Conservation (phyloP, 805 yeast genomes). For the Suhomyces tanzawaensis region DNA sequence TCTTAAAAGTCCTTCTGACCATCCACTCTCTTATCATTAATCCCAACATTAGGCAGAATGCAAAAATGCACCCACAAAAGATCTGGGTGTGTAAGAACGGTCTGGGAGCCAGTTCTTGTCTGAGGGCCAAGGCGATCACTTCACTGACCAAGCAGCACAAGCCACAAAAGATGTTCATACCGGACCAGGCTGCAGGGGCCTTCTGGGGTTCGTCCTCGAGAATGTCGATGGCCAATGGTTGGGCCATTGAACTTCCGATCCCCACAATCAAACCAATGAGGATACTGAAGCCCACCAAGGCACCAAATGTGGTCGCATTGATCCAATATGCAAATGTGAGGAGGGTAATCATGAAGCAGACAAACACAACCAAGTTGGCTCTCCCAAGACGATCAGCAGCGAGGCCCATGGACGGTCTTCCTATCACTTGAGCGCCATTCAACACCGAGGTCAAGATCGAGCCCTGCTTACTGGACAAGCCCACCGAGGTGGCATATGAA, state of each 20-base stretch:
- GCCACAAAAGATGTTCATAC: constrained; percentile 31
- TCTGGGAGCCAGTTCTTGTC: constrained; percentile 4
- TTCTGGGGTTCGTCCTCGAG: constrained; percentile 13
- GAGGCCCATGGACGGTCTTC: constrained; percentile 49
- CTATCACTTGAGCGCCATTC: constrained; percentile 46
- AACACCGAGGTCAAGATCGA: constrained; percentile 33
- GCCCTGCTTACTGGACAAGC: constrained; percentile 36
- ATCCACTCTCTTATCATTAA: constrained; percentile 52
- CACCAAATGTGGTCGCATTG: constrained; percentile 30
- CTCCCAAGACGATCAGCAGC: constrained; percentile 49
- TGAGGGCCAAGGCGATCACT: constrained; percentile 51
- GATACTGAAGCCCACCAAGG: constrained; percentile 29
- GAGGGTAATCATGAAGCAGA: constrained; percentile 23
- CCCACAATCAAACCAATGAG: constrained; percentile 33
- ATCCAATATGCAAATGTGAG: constrained; percentile 39
- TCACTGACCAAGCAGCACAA: constrained; percentile 46
- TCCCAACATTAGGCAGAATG: constrained; percentile 42
- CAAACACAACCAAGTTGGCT: constrained; percentile 28
- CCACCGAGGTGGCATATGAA: constrained; percentile 43
- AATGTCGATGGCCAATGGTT: constrained; percentile 11
- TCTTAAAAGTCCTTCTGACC: constrained; percentile 30
- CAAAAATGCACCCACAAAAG: constrained; percentile 52
- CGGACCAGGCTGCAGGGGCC: constrained; percentile 41
- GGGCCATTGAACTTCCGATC: constrained; percentile 21
- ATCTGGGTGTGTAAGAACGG: constrained; percentile 62